These are phyloP conservation scores for Luvunga scandens DNA, from an alignment of 345 rosid species.

Conservation along the genomic window DNA sequence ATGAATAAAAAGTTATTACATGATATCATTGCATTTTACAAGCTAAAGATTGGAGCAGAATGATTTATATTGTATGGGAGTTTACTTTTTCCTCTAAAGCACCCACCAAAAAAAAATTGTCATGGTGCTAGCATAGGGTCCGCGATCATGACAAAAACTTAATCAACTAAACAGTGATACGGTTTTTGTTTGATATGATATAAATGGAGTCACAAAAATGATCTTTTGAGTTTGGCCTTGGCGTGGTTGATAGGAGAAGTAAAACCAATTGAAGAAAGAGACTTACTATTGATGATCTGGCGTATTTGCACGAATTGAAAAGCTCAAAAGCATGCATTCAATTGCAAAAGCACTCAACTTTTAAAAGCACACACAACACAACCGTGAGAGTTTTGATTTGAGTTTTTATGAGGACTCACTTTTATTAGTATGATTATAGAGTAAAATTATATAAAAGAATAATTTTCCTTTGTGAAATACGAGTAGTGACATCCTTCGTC, in stretches of 20 bases:
- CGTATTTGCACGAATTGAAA: too few relatives aligned
- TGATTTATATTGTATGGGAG: background rate
- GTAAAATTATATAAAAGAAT: too few relatives aligned
- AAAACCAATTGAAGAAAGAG: too few relatives aligned
- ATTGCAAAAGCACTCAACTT: background rate
- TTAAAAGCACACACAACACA: too few relatives aligned
- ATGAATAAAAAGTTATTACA: background rate
- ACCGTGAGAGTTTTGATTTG: too few relatives aligned
- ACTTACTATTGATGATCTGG: too few relatives aligned
- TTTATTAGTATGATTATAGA: too few relatives aligned
- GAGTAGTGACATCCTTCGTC: too few relatives aligned
- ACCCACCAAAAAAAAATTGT: background rate
- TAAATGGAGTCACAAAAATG: background rate
- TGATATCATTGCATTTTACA: too few relatives aligned
- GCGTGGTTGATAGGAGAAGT: slow-evolving; percentile 11
- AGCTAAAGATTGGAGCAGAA: background rate
- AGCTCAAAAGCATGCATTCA: background rate
- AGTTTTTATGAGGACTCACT: too few relatives aligned
- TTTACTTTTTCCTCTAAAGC: background rate
- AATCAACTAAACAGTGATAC: background rate
- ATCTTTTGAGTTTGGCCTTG: background rate
- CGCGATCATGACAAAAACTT: background rate
- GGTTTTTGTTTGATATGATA: background rate
- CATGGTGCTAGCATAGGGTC: background rate
- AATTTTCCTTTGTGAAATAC: too few relatives aligned